phyloP scores from a whole-genome alignment of 768 basidiomycete species.

The Rhodotorula diobovata region DNA sequence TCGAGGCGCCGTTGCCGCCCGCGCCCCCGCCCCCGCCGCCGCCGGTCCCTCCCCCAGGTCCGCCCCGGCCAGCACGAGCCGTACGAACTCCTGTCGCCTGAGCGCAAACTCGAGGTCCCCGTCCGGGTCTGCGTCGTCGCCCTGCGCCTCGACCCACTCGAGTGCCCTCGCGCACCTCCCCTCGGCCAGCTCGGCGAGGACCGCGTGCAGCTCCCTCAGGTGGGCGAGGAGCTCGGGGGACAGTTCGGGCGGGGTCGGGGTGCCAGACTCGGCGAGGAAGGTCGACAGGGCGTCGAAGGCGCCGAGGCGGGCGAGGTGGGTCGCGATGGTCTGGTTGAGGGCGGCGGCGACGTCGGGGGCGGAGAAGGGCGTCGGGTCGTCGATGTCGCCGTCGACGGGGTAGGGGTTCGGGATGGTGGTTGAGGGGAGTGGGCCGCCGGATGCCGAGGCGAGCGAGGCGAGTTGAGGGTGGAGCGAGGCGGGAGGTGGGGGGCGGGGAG shows the following conservation, averaged over 20 bases:
- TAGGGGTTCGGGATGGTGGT: constrained; percentile 52
- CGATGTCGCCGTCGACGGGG: constrained; percentile 46
- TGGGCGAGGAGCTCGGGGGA: constrained; percentile 57
- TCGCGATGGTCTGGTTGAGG: constrained; percentile 48
- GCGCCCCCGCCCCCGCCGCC: background rate
- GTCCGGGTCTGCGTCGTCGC: constrained; percentile 47
- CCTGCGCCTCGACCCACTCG: constrained; percentile 70
- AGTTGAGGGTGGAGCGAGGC: constrained; percentile 5
- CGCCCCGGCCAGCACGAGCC: constrained; percentile 54
- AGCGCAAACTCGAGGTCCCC: constrained; percentile 78
- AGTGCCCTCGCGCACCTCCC: constrained; percentile 59
- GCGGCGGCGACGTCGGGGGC: constrained; percentile 15
- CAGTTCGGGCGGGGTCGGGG: constrained; percentile 52
- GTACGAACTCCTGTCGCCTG: constrained; percentile 84
- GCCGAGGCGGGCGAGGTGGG: constrained; percentile 62
- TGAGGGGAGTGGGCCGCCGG: constrained; percentile 6
- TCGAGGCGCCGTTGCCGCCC: too few relatives aligned
- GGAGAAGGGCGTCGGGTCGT: constrained; percentile 56
- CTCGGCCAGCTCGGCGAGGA: constrained; percentile 36
- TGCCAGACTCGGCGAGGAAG: constrained; percentile 68
- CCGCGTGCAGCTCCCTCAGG: constrained; percentile 46
- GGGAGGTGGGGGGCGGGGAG: background rate
- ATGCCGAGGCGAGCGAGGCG: constrained; percentile 22
- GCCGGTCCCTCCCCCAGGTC: background rate
- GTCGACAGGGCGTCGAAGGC: constrained; percentile 61